A percentile compares a stretch with the other conserved stretches of the same genome.
These are phyloP conservation scores for Takashimella tepidaria DNA, from an alignment of 1,284 basidiomycete species.

Conservation along the genomic window DNA sequence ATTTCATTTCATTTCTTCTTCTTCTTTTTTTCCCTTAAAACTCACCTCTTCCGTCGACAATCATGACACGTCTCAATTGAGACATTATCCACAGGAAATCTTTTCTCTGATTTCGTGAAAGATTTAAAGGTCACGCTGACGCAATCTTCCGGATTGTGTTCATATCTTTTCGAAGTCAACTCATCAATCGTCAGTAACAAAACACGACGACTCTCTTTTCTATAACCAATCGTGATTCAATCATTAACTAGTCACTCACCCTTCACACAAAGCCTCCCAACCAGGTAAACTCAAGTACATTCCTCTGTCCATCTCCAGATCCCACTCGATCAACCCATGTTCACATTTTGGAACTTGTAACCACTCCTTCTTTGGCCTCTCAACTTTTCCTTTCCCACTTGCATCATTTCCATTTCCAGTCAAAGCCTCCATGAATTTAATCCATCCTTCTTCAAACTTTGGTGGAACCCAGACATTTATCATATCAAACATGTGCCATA, in stretches of 20 bases:
- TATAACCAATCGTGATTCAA: too few relatives aligned
- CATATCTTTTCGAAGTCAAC: too few relatives aligned
- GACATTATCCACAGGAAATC: not conserved
- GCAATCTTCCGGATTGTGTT: conserved; percentile 9
- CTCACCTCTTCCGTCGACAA: conserved; percentile 11
- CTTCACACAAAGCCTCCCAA: conserved; percentile 20
- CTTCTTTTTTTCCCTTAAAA: too few relatives aligned
- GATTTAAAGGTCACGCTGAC: conserved; percentile 17
- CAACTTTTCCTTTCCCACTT: not conserved
- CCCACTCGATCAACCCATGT: conserved; percentile 36
- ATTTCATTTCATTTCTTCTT: too few relatives aligned
- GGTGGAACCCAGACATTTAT: conserved; percentile 27
- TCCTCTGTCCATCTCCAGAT: conserved; percentile 23
- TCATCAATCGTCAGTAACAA: too few relatives aligned
- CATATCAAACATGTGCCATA: conserved; percentile 9
- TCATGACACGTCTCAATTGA: conserved; percentile 11
- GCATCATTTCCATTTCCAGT: not conserved
- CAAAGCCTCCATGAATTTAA: conserved; percentile 12
- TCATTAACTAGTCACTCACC: conserved; percentile 17
- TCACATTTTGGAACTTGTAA: conserved; percentile 8
- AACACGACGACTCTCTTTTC: too few relatives aligned
- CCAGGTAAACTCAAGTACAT: conserved; percentile 17
- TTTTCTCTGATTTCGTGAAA: conserved; percentile 1
- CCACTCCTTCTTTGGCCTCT: not conserved
- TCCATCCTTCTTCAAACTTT: conserved; percentile 22